Evolutionary conservation across 1,284 basidiomycete species (phyloP).

Genomic region (Pseudozyma thailandica): DNA sequence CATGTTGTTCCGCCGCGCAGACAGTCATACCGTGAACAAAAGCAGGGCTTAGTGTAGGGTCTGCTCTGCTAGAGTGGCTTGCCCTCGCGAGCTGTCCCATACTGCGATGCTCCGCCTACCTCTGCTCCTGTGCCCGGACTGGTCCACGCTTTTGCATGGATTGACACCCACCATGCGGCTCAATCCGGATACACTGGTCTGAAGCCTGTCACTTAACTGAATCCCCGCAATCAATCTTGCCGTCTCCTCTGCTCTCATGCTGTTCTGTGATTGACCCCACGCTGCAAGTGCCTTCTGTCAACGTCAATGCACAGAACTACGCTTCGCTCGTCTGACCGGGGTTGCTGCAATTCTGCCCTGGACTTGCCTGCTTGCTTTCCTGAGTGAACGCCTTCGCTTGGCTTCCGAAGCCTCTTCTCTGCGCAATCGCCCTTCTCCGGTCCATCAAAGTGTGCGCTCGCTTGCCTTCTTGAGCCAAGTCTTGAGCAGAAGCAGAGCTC

Average conservation of each 20-base stretch:
- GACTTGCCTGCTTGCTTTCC: neutral
- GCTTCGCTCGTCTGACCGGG: slow-evolving; percentile 17
- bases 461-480: too few relatives aligned
- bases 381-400: slow-evolving; percentile 3
- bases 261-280: too few relatives aligned
- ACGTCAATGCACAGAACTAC: slow-evolving; percentile 8
- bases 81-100: neutral
- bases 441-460: too few relatives aligned
- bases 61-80: neutral
- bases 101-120: too few relatives aligned
- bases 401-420: neutral
- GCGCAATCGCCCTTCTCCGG: neutral
- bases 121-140: neutral
- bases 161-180: neutral
- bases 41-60: too few relatives aligned
- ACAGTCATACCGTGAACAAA: too few relatives aligned
- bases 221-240: slow-evolving; percentile 5
- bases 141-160: neutral
- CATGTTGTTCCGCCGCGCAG: neutral
- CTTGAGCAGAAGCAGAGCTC: too few relatives aligned
- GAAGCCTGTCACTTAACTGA: neutral
- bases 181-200: neutral
- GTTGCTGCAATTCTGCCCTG: neutral
- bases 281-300: neutral
- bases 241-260: slow-evolving; percentile 6